Evolutionary conservation across 768 basidiomycete genomes (phyloP), one percentile per base, ranked within the genome.

Genomic region (Collybia sp.): DNA sequence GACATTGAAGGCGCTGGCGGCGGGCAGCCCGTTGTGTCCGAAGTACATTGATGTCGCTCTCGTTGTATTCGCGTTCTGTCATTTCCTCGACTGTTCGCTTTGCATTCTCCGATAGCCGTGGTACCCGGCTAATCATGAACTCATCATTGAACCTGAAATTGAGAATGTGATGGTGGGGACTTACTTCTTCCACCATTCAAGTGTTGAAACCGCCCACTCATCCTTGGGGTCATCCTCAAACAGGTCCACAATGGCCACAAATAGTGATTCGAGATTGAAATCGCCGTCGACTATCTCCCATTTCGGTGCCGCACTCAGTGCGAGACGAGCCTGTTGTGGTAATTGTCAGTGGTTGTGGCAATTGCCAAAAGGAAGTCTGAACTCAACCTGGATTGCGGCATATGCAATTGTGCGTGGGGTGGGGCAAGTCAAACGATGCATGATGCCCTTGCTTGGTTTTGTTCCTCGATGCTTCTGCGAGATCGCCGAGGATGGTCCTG

Each of bases 181-280:
- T 32, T 43, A 41, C 48, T n/a, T 25, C 16, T 43, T 45, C 50
- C 50, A 51, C 50, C 50, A 51, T 25, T 39, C 20, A 18, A 51
- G 40, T 12, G 46, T 51, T 30, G 48, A 46, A 10, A 11, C 17
- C 2, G 15, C 30, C 50, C 50, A 51, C 30, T 37, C 35, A 18
- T 47, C 46, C 16, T 30, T n/a, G 18, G 33, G 18, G 17, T 37
- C 35, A 18, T 13, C n/a, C 17, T 52, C 35, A 30, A 52, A 52
- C 11, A 52, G 47, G 11, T 20, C 30, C 4, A 40, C 13, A 15
- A 44, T 48, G 30, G 25, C 20, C 16, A 32, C 9, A 30, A 44
- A 51, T 18, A 51, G 44, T 16, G 32, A 10, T 25, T 49, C 30
- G n/a, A 33, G 35, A 15, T 42, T 30, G 40, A 52, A 52, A 16